Evolutionary conservation across 306 rosid species (phyloP).

Genomic region (Sophora flavescens): DNA sequence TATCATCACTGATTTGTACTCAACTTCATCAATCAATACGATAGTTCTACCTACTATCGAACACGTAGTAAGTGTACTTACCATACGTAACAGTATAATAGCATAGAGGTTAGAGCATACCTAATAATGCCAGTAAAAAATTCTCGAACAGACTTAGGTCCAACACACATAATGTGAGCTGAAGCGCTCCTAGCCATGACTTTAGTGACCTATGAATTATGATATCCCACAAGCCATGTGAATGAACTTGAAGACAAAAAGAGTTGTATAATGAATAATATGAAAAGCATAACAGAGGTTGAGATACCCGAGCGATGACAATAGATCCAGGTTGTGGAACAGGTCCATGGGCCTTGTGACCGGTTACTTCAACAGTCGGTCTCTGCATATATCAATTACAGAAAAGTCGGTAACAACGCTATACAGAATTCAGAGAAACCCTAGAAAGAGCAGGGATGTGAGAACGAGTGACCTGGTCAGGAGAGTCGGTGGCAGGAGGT

Average conservation of each 20-base stretch:
- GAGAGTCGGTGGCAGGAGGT: slow-evolving; percentile 64
- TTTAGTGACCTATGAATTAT: slow-evolving; percentile 64
- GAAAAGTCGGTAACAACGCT: background rate
- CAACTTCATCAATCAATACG: too few species aligned
- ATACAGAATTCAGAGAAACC: background rate
- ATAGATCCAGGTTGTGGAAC: slow-evolving; percentile 87
- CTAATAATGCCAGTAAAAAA: slow-evolving; percentile 84
- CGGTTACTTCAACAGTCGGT: slow-evolving; percentile 80
- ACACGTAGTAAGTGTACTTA: background rate
- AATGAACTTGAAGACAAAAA: background rate
- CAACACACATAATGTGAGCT: slow-evolving; percentile 92
- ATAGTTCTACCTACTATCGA: too few species aligned
- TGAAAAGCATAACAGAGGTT: background rate
- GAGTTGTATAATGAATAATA: background rate
- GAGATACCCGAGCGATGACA: slow-evolving; percentile 74
- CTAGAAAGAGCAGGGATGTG: background rate
- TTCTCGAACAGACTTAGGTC: slow-evolving; percentile 76
- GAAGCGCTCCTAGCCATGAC: slow-evolving; percentile 80
- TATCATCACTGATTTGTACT: too few species aligned
- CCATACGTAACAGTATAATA: background rate
- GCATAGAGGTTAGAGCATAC: slow-evolving; percentile 43
- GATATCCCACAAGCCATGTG: background rate
- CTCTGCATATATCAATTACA: slow-evolving; percentile 53
- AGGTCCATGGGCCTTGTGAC: slow-evolving; percentile 89
- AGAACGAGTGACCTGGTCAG: slow-evolving; percentile 60